Base-by-base conservation (phyloP, 345 rosid genomes). In the Eucalyptus regnans region DNA sequence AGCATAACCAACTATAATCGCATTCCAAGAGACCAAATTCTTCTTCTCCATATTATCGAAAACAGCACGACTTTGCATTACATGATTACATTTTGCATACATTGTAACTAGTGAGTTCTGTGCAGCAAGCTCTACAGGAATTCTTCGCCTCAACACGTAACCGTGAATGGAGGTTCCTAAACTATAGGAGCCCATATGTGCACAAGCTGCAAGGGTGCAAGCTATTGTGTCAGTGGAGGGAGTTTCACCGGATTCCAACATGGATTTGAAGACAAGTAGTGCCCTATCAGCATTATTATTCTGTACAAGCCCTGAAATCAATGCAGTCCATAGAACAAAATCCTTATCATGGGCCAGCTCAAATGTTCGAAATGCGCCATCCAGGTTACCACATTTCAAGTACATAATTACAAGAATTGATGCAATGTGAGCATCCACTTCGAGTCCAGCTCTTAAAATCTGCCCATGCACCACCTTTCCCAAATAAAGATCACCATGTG, bases 11-110 rank as follows among this genome's bases (percentile, higher is more conserved):
- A 96, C 90, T 86, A 95, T 94, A 64, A 96, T 88, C 41, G 99
- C 97, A 90, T 97, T 97, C 99, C 99, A 96, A 6, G 99, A 94
- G 84, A 97, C 93, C 87, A 92, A 87, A 90, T 96, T 96, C 92
- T 90, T 94, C 81, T 86, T 86, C 66, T 88, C 90, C 95, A 96
- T 93, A 89, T 87, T 83, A 89, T 91, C 89, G 89, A 96, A 96
- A 88, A 96, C 91, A 62, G 88, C 87, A 88, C 88, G 91, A 88
- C 99, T 93, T 92, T 92, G 93, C 50, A 93, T 91, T 90, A 94
- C 79, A 79, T 62, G 90, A 48, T 94, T 93, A 86, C 97, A 95
- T 87, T 95, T 95, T 60, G 95, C 93, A 90, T 97, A 96, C 94
- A 96, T 94, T 29, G 96, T 97, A 50, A 96, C 88, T 71, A 97